phyloP scores from a whole-genome alignment of 148 eudicot species.

The Oxyria digyna region DNA sequence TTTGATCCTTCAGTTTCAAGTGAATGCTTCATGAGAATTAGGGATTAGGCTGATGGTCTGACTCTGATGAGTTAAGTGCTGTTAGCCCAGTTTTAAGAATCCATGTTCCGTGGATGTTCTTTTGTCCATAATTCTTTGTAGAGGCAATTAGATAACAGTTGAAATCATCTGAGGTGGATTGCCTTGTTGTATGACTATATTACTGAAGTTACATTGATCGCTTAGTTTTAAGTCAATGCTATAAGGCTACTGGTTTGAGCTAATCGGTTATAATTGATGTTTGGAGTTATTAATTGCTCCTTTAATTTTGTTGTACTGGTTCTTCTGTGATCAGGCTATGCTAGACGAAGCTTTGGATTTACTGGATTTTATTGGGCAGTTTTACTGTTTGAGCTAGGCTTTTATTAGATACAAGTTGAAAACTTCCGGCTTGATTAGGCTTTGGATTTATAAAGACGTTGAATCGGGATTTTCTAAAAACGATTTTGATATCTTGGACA shows the following conservation, averaged over 20 bases:
- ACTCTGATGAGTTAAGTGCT: too few species aligned
- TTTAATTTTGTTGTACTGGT: too few species aligned
- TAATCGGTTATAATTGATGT: background rate
- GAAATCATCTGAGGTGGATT: background rate
- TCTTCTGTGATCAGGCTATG: too few species aligned
- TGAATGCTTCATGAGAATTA: too few species aligned
- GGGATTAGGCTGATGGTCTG: too few species aligned
- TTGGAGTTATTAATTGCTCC: background rate
- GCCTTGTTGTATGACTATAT: background rate
- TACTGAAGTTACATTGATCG: too few species aligned
- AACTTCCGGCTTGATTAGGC: background rate
- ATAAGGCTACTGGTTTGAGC: background rate
- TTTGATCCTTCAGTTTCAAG: too few species aligned
- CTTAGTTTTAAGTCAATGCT: too few species aligned
- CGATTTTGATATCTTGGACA: background rate
- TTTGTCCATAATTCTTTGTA: background rate
- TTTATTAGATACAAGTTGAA: background rate
- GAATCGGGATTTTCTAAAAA: background rate
- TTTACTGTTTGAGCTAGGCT: background rate
- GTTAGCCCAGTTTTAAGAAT: too few species aligned
- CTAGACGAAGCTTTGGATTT: background rate
- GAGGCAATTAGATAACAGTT: background rate
- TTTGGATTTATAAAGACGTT: background rate
- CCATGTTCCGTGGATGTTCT: too few species aligned
- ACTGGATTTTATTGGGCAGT: background rate